phyloP scores from a whole-genome alignment of 2,329 filamentous ascomycete species.

The Aschersonia sp. region DNA sequence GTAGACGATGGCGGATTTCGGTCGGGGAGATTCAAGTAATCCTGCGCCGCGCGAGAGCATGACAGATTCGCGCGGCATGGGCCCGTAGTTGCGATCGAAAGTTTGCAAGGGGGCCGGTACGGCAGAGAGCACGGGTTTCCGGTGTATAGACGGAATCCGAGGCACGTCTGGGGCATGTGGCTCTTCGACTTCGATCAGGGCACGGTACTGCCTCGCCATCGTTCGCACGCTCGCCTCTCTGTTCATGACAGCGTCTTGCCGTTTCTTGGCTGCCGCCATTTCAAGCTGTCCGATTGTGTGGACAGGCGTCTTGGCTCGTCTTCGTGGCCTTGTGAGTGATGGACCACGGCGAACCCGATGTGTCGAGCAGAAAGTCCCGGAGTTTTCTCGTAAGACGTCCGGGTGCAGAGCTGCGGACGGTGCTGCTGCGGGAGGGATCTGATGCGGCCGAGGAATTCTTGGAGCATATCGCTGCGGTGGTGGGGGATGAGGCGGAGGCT shows the following conservation, averaged over 20 bases:
- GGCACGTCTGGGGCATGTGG: constrained; percentile 17
- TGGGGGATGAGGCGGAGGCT: background rate
- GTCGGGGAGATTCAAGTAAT: constrained; percentile 1
- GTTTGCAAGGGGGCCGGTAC: background rate
- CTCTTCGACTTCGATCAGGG: constrained; percentile 22
- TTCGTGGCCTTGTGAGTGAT: constrained; percentile 2
- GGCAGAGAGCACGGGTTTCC: constrained; percentile 1
- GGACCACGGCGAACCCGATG: constrained; percentile 1
- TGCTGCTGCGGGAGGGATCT: background rate
- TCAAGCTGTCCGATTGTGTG: constrained; percentile 35
- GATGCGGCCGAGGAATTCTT: background rate
- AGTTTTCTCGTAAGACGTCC: background rate
- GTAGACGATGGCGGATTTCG: background rate
- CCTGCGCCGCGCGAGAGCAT: background rate
- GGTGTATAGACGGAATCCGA: constrained; percentile 11
- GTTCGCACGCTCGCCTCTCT: constrained; percentile 29
- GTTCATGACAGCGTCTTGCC: constrained; percentile 8
- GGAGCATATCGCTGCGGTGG: background rate
- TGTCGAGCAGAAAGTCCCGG: background rate
- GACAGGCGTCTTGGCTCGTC: constrained; percentile 33
- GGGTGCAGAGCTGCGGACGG: too few species aligned
- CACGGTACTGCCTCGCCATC: constrained; percentile 36
- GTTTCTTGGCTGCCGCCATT: constrained; percentile 9
- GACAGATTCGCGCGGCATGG: background rate
- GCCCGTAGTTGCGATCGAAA: background rate